Evolutionary conservation across 441 rosid genomes (phyloP).

Genomic region (Populus tomentosa): DNA sequence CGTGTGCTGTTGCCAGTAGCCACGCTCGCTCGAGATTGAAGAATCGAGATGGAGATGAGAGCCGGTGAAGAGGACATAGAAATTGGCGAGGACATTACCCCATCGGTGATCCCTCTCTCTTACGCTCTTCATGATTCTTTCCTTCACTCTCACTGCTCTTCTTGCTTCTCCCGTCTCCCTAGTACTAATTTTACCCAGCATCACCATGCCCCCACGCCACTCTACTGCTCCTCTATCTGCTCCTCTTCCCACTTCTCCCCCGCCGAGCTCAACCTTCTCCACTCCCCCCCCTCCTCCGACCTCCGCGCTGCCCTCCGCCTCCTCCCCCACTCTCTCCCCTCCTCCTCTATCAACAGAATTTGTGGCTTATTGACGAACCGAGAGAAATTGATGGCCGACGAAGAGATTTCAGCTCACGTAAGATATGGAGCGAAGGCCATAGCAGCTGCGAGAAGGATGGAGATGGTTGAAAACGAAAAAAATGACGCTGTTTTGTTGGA

Average conservation of each 20-base stretch:
- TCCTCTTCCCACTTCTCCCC: slow-evolving; percentile 30
- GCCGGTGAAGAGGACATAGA: slow-evolving; percentile 33
- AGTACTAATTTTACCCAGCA: neutral
- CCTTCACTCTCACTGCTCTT: slow-evolving; percentile 51
- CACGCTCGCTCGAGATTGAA: neutral
- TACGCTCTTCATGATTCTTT: slow-evolving; percentile 49
- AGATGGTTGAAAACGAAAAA: neutral
- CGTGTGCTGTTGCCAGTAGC: no score
- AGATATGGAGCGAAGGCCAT: slow-evolving; percentile 38
- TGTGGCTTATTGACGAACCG: slow-evolving; percentile 57
- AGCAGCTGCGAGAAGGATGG: slow-evolving; percentile 23
- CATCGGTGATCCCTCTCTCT: slow-evolving; percentile 49
- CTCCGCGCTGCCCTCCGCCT: slow-evolving; percentile 60
- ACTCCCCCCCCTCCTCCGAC: slow-evolving; percentile 30
- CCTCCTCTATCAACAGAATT: slow-evolving; percentile 13
- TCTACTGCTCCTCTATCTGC: slow-evolving; percentile 44
- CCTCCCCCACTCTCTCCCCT: slow-evolving; percentile 28
- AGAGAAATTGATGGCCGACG: slow-evolving; percentile 30
- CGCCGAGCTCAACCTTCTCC: slow-evolving; percentile 30
- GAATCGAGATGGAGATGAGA: slow-evolving; percentile 44
- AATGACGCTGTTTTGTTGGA: slow-evolving; percentile 27
- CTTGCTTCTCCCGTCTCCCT: slow-evolving; percentile 56
- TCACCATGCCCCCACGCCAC: slow-evolving; percentile 9
- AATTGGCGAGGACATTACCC: slow-evolving; percentile 43
- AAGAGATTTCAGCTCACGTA: slow-evolving; percentile 32